Conservation (phyloP, 2,329 filamentous ascomycete genomes). For the Lachnellula willkommii region DNA sequence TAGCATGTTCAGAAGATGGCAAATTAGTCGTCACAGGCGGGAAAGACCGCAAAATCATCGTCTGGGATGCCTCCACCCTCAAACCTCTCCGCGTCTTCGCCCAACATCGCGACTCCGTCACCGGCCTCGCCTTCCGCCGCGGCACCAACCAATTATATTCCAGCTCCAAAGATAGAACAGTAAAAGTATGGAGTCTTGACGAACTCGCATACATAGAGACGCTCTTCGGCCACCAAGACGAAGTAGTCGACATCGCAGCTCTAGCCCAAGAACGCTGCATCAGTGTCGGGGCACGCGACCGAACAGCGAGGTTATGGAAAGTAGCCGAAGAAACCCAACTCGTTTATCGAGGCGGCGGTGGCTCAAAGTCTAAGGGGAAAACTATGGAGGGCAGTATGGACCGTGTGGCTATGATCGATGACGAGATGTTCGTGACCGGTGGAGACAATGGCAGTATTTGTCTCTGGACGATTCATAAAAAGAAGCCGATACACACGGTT, state of each 20-base stretch:
- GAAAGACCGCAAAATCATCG: constrained; percentile 73
- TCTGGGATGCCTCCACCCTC: constrained; percentile 79
- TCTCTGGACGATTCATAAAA: constrained; percentile 87
- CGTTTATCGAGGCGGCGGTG: constrained; percentile 82
- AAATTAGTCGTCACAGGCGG: constrained; percentile 89
- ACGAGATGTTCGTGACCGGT: constrained; percentile 84
- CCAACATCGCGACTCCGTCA: constrained; percentile 88
- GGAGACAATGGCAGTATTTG: constrained; percentile 84
- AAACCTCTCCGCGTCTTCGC: constrained; percentile 76
- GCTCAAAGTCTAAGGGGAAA: constrained; percentile 40
- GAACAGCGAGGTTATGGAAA: constrained; percentile 91
- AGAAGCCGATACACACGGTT: constrained; percentile 82
- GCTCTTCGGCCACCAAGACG: constrained; percentile 91
- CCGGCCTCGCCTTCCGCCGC: constrained; percentile 76
- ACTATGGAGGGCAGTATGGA: constrained; percentile 78
- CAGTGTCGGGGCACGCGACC: constrained; percentile 83
- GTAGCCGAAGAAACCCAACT: constrained; percentile 92
- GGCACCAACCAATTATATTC: constrained; percentile 92
- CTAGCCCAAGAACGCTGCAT: constrained; percentile 83
- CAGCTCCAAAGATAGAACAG: constrained; percentile 81
- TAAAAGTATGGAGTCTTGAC: constrained; percentile 92
- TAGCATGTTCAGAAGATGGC: constrained; percentile 84
- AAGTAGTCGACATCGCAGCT: constrained; percentile 77
- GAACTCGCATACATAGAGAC: constrained; percentile 94
- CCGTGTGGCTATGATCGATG: constrained; percentile 83